phyloP scores from a whole-genome alignment of 139 green algal genomes.

The Volvox africanus region DNA sequence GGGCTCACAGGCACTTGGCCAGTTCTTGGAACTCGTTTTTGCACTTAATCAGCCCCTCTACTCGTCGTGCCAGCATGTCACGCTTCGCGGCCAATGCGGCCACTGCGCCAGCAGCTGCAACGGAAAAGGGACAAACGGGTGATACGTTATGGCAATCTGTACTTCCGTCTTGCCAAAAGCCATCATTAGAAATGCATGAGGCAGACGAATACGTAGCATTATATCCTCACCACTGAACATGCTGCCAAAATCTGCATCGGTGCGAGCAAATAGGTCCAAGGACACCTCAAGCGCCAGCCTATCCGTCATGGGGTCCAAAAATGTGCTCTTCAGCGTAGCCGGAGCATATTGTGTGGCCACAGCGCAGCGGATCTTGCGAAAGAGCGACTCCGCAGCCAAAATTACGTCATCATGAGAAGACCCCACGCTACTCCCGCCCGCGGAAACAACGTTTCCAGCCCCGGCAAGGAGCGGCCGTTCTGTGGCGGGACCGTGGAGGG shows the following conservation, averaged over 20 bases:
- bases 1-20: conserved; percentile 41
- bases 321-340: conserved; percentile 86
- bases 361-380: conserved; percentile 64
- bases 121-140: neutral
- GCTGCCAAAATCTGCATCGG: conserved; percentile 82
- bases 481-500: no score
- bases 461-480: no score
- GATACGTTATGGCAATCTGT: neutral
- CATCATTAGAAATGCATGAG: no score
- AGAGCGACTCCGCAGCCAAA: conserved; percentile 65
- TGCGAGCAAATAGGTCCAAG: conserved; percentile 80
- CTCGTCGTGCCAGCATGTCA: conserved; percentile 73
- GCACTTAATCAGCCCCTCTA: conserved; percentile 82
- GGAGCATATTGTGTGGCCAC: conserved; percentile 80
- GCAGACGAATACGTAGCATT: no score
- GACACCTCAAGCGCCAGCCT: conserved; percentile 71
- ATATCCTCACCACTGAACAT: conserved; percentile 73
- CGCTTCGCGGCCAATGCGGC: conserved; percentile 72
- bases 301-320: conserved; percentile 82
- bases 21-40: conserved; percentile 88
- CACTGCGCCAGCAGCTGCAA: conserved; percentile 75
- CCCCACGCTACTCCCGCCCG: neutral
- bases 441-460: neutral
- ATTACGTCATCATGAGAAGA: conserved; percentile 63
- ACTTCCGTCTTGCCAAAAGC: no score